Conservation (phyloP, 1,284 basidiomycete species). For the Chondrostereum purpureum region DNA sequence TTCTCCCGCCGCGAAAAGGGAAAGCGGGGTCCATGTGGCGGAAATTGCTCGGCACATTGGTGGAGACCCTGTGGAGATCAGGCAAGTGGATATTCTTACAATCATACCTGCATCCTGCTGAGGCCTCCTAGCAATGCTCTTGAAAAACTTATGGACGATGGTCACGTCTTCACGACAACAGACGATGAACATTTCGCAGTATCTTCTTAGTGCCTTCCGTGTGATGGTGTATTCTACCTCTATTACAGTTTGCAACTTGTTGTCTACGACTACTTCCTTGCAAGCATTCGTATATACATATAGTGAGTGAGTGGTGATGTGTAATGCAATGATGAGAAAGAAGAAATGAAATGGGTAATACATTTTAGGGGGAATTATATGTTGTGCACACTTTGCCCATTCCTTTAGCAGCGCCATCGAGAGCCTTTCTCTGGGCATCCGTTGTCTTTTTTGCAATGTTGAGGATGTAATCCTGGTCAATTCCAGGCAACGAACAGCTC, state of each 20-base stretch:
- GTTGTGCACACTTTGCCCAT: slow-evolving; percentile 45
- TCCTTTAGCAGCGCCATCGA: slow-evolving; percentile 69
- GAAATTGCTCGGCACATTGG: slow-evolving; percentile 47
- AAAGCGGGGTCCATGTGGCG: slow-evolving; percentile 55
- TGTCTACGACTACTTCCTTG: background rate
- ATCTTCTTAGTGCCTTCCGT: slow-evolving; percentile 24
- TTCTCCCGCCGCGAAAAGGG: too few species aligned
- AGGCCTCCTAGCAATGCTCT: slow-evolving; percentile 47
- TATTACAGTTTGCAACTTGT: too few species aligned
- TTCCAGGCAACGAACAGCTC: slow-evolving; percentile 42
- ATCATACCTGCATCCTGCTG: background rate
- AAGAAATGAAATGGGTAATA: too few species aligned
- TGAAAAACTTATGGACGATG: slow-evolving; percentile 63
- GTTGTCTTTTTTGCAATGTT: slow-evolving; percentile 56
- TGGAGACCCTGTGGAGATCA: slow-evolving; percentile 38
- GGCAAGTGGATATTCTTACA: slow-evolving; percentile 26
- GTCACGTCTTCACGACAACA: slow-evolving; percentile 60
- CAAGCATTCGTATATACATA: background rate
- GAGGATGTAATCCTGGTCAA: slow-evolving; percentile 59
- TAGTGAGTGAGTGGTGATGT: slow-evolving; percentile 8
- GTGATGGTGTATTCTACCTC: too few species aligned
- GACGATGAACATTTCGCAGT: slow-evolving; percentile 57
- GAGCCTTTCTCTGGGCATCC: slow-evolving; percentile 61
- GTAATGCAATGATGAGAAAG: too few species aligned
- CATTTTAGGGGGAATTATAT: slow-evolving; percentile 22